Conservation (phyloP, 371 early-diverging fungal species). For the Apophysomyces trapeziformis region DNA sequence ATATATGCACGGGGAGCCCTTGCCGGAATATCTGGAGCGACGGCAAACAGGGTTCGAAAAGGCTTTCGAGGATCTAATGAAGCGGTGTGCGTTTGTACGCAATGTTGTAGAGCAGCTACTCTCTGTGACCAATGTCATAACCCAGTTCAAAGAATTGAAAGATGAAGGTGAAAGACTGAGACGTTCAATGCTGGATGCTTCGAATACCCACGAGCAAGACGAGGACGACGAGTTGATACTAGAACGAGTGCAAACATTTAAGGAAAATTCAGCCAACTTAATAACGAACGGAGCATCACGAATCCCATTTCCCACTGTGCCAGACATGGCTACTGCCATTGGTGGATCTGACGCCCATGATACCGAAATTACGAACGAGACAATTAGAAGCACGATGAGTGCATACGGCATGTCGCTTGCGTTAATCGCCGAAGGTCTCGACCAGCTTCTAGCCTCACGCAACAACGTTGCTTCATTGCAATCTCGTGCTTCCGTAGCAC, state of each 20-base stretch:
- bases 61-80: conserved; percentile 27
- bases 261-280: conserved; percentile 39
- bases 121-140: conserved; percentile 20
- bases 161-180: conserved; percentile 27
- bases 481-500: conserved; percentile 39
- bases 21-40: conserved; percentile 24
- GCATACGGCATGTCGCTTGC: conserved; percentile 26
- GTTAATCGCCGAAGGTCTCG: conserved; percentile 34
- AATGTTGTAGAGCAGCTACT: conserved; percentile 33
- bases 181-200: conserved; percentile 16
- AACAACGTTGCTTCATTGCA: conserved; percentile 45
- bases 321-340: conserved; percentile 13
- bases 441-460: conserved; percentile 37
- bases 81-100: conserved; percentile 28
- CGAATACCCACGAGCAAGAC: conserved; percentile 25
- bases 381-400: conserved; percentile 23
- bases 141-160: conserved; percentile 21
- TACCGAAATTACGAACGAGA: conserved; percentile 20
- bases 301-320: conserved; percentile 34
- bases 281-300: conserved; percentile 33
- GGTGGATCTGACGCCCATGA: conserved; percentile 19
- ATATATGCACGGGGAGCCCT: conserved; percentile 14
- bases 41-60: conserved; percentile 38
- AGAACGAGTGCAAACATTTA: conserved; percentile 36
- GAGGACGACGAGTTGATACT: conserved; percentile 19